Percentiles rank a stretch among this genome's conserved stretches.
phyloP scores from a whole-genome alignment of 192 early-diverging fungal genomes.

The Backusella westeae region DNA sequence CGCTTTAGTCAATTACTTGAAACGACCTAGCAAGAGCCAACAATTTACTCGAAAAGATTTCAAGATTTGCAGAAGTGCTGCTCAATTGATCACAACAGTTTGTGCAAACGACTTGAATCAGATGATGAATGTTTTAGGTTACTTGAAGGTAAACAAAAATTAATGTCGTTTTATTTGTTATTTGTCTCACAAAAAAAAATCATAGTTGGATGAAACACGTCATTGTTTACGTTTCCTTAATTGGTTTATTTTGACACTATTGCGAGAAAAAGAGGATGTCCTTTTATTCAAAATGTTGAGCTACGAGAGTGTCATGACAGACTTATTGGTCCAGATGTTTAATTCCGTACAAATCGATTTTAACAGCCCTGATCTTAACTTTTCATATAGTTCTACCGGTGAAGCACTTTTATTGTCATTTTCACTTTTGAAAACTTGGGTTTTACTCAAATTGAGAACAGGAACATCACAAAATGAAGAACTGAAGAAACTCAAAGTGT shows the following conservation, averaged over 20 bases:
- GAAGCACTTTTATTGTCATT: slow-evolving; percentile 40
- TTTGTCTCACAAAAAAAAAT: neutral
- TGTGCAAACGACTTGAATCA: slow-evolving; percentile 24
- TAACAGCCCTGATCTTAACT: slow-evolving; percentile 30
- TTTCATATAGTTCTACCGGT: slow-evolving; percentile 34
- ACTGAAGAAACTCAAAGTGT: neutral
- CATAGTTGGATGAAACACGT: slow-evolving; percentile 36
- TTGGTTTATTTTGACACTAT: slow-evolving; percentile 42
- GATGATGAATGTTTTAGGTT: neutral
- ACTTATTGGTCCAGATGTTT: slow-evolving; percentile 35
- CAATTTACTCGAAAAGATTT: slow-evolving; percentile 44
- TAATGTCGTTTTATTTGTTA: neutral
- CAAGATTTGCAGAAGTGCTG: slow-evolving; percentile 29
- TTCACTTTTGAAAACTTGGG: slow-evolving; percentile 41
- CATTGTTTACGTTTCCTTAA: slow-evolving; percentile 39
- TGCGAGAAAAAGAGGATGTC: slow-evolving; percentile 8
- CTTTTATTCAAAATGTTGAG: slow-evolving; percentile 27
- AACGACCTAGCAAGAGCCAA: slow-evolving; percentile 21
- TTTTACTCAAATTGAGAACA: slow-evolving; percentile 28
- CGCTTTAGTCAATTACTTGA: slow-evolving; percentile 29
- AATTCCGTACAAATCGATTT: slow-evolving; percentile 33
- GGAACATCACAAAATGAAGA: neutral
- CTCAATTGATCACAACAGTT: slow-evolving; percentile 37
- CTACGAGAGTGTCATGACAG: slow-evolving; percentile 35
- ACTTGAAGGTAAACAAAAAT: slow-evolving; percentile 22